Conservation (phyloP, 306 rosid species). For the Vigna mungo region DNA sequence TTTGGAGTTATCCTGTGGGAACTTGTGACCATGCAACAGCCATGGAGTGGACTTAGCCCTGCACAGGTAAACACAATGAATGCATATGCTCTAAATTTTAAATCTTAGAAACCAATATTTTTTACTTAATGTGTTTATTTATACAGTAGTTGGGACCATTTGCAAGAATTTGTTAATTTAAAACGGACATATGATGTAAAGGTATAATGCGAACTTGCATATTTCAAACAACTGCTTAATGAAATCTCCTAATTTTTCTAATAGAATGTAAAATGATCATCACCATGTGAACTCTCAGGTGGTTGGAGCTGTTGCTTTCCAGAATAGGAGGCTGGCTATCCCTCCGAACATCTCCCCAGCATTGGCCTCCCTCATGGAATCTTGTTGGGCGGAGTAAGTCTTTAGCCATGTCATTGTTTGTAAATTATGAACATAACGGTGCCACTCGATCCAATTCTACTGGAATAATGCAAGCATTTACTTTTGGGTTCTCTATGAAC, state of each 20-base stretch:
- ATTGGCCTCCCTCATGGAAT: constrained; percentile 83
- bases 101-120: constrained; percentile 29
- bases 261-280: constrained; percentile 27
- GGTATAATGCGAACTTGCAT: constrained; percentile 30
- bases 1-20: constrained; percentile 98
- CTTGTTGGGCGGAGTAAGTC: constrained; percentile 98
- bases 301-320: constrained; percentile 98
- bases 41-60: constrained; percentile 92
- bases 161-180: constrained; percentile 37
- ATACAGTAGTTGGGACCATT: constrained; percentile 40
- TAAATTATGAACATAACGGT: background rate
- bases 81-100: constrained; percentile 23
- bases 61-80: constrained; percentile 70
- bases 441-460: constrained; percentile 21
- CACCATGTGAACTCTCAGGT: constrained; percentile 62
- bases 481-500: too few relatives aligned
- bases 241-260: constrained; percentile 13
- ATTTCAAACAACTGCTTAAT: constrained; percentile 31
- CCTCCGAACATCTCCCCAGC: constrained; percentile 78
- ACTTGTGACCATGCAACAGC: constrained; percentile 89
- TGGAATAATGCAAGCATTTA: background rate
- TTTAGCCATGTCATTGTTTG: background rate
- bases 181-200: constrained; percentile 11
- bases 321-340: constrained; percentile 80
- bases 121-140: constrained; percentile 31